Evolutionary conservation across 352 stramenopile genomes (phyloP), one percentile per base, ranked within the genome.

Genomic region (Globisporangium rhizosaccharum): DNA sequence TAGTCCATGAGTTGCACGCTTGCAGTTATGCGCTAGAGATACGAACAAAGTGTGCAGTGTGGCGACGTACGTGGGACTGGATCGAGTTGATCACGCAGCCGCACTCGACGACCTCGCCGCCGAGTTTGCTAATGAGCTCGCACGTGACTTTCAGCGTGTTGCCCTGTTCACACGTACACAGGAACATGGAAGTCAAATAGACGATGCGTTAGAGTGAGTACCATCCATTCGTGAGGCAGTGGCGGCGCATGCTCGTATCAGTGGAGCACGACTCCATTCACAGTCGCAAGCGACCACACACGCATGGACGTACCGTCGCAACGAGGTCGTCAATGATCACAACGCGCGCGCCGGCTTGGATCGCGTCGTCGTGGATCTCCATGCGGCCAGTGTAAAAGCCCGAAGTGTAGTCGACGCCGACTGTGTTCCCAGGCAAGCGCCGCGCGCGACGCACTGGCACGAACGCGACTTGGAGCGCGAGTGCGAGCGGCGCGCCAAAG

Each of bases 351-450:
- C 82, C 84, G 18, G 68, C 74, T 10, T 75, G 68, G 57, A 94
- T 88, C n/a, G 80, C 78, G 51, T 94, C 82, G 45, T 88, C 76
- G 59, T 94, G 84, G 51, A 93, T 88, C 63, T 93, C 84, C 73
- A 92, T 76, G 12, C 84, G 76, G 0, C 79, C 79, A 0, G 76
- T 75, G 61, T 80, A 88, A 47, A 88, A 94, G 11, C 82, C 80
- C 30, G 79, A 88, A 9, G 75, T 79, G 68, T 89, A 94, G 62
- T 94, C 80, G 45, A 93, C 74, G n/a, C 84, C 84, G 51, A 94
- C 77, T 0, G 76, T 84, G 61, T 86, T 79, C 36, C 82, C 76
- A 0, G 78, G 80, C 33, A 94, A 57, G 52, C 77, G 73, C 11
- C 78, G 68, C 3, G 84, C 79, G 20, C 80, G 75, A 26, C 84